Evolutionary conservation across 345 rosid species (phyloP).

Genomic region (Triadica sebifera): DNA sequence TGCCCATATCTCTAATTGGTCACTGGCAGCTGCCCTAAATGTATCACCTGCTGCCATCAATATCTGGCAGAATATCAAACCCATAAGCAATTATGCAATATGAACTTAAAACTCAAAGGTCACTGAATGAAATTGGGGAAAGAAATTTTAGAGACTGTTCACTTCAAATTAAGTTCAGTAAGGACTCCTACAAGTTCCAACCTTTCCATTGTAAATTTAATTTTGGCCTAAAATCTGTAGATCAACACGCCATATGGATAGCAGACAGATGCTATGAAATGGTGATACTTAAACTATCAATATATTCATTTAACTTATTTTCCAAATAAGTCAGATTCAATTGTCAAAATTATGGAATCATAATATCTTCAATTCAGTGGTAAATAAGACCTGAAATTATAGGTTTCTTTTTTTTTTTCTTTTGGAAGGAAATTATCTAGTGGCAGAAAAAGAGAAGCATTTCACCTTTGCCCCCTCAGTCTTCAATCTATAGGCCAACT

Average conservation of each 20-base stretch:
- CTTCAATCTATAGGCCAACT: constrained; percentile 85
- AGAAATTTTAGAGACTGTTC: neutral
- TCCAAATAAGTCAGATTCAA: neutral
- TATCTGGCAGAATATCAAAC: constrained; percentile 49
- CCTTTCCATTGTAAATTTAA: neutral
- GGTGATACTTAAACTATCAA: neutral
- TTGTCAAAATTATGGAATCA: neutral
- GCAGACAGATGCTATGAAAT: neutral
- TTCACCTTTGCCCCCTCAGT: constrained; percentile 81
- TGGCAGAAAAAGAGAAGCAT: constrained; percentile 18
- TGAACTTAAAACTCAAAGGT: neutral
- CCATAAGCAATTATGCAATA: neutral
- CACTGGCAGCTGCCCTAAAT: constrained; percentile 97
- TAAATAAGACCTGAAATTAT: neutral
- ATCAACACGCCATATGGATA: neutral
- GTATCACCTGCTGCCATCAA: constrained; percentile 99
- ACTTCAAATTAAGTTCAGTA: neutral
- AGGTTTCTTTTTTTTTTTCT: neutral
- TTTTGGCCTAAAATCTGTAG: neutral
- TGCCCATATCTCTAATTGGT: constrained; percentile 97
- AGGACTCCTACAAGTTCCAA: neutral
- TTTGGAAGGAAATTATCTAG: neutral
- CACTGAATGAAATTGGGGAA: neutral
- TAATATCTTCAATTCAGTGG: neutral
- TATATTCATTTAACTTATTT: neutral